These are phyloP conservation scores for Penicillium daleae DNA, from an alignment of 495 filamentous ascomycete genomes.

Conservation along the genomic window DNA sequence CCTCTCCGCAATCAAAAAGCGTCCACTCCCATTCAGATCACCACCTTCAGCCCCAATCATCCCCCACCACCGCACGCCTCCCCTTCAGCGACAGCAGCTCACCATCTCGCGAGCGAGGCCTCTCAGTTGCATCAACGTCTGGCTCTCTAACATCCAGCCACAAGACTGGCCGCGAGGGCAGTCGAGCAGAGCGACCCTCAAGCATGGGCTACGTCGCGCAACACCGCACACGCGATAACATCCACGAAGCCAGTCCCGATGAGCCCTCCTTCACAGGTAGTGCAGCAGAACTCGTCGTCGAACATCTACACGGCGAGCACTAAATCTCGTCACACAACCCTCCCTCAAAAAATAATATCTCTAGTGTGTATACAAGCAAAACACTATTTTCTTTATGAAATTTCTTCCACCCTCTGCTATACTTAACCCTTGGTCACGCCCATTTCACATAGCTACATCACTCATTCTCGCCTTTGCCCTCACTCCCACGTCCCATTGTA, in stretches of 20 bases:
- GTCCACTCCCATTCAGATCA: conserved; percentile 22
- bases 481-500: conserved; percentile 7
- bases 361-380: conserved; percentile 10
- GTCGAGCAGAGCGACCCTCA: conserved; percentile 59
- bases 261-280: conserved; percentile 55
- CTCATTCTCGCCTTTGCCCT: too few relatives aligned
- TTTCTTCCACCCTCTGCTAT: background rate
- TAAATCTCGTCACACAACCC: conserved; percentile 5
- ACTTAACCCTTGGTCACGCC: background rate
- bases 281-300: conserved; percentile 52
- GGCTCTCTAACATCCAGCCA: conserved; percentile 51
- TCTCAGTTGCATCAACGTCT: conserved; percentile 50
- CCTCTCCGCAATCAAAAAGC: conserved; percentile 14
- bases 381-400: background rate
- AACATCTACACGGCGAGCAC: conserved; percentile 22
- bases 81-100: conserved; percentile 62
- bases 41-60: conserved; percentile 34
- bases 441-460: background rate
- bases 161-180: conserved; percentile 33
- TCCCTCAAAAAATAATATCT: background rate
- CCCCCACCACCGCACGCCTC: conserved; percentile 50
- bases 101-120: conserved; percentile 52
- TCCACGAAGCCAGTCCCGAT: conserved; percentile 60
- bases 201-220: conserved; percentile 77
- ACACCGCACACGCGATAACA: conserved; percentile 61